Conservation (phyloP, 2,329 filamentous ascomycete genomes). For the Pseudocercospora vitis region DNA sequence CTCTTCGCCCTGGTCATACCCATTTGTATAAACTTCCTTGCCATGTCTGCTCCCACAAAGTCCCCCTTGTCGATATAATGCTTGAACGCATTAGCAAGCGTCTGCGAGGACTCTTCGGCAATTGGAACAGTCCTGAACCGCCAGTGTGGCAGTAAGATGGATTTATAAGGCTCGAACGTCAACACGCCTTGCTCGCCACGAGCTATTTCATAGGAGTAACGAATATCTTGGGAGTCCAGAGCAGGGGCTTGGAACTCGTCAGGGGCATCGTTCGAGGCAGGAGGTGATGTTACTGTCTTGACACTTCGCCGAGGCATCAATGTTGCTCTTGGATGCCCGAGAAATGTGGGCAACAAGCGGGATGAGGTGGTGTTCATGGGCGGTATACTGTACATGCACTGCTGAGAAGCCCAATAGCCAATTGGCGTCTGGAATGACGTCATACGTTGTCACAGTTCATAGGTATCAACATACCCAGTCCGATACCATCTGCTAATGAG, state of each 20-base stretch:
- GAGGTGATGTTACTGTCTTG: not conserved
- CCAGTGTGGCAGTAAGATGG: slow-evolving; percentile 59
- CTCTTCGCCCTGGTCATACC: slow-evolving; percentile 60
- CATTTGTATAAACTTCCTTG: slow-evolving; percentile 65
- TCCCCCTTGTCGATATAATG: slow-evolving; percentile 54
- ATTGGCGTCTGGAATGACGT: too few species aligned
- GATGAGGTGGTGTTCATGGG: too few species aligned
- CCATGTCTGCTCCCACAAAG: slow-evolving; percentile 66
- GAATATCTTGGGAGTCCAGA: slow-evolving; percentile 37
- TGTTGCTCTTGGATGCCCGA: too few species aligned
- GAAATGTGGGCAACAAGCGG: not conserved
- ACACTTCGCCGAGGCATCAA: slow-evolving; percentile 10
- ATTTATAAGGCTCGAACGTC: slow-evolving; percentile 65
- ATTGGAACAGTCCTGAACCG: slow-evolving; percentile 57
- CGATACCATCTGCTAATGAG: too few species aligned
- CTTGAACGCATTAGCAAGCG: slow-evolving; percentile 54
- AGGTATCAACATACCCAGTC: too few species aligned
- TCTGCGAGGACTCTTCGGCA: slow-evolving; percentile 52
- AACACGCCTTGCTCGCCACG: slow-evolving; percentile 63
- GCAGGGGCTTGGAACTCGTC: slow-evolving; percentile 32
- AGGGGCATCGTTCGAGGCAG: not conserved
- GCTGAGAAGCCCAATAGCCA: too few species aligned
- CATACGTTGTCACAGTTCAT: too few species aligned
- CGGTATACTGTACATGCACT: too few species aligned
- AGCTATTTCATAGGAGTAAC: slow-evolving; percentile 57